A percentile compares a stretch with the other conserved stretches of the same genome.
Evolutionary conservation across 768 basidiomycete genomes (phyloP).

Genomic region (Calocybe gangraenosa): DNA sequence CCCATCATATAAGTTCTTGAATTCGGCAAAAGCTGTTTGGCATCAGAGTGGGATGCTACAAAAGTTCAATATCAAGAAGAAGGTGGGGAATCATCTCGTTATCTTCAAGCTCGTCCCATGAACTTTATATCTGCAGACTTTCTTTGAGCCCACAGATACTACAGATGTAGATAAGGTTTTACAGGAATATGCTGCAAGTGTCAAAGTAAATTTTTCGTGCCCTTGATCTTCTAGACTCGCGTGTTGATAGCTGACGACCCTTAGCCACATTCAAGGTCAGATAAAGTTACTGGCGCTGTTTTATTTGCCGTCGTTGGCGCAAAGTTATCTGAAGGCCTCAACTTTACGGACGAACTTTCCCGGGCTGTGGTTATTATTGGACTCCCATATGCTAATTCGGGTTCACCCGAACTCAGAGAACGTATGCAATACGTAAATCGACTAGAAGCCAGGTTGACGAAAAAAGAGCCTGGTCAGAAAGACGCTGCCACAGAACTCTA

Average conservation of each 20-base stretch:
- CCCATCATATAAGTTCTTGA: constrained; percentile 85
- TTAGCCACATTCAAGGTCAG: constrained; percentile 9
- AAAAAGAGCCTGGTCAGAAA: constrained; percentile 34
- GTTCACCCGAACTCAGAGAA: constrained; percentile 88
- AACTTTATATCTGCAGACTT: constrained; percentile 49
- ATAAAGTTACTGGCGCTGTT: constrained; percentile 60
- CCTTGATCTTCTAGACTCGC: no score
- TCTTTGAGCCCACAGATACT: constrained; percentile 79
- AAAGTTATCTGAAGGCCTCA: constrained; percentile 91
- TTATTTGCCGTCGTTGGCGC: constrained; percentile 95
- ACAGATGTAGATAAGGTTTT: constrained; percentile 71
- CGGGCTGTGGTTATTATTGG: constrained; percentile 86
- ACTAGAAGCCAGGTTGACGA: constrained; percentile 37
- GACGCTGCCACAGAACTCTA: constrained; percentile 82
- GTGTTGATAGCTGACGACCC: no score
- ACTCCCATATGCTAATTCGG: constrained; percentile 88
- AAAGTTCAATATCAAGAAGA: constrained; percentile 69
- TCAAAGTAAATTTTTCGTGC: no score
- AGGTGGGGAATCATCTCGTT: constrained; percentile 35
- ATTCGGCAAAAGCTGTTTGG: constrained; percentile 67
- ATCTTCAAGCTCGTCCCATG: neutral
- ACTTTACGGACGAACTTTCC: constrained; percentile 76
- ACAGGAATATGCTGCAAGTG: constrained; percentile 55
- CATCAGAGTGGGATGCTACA: constrained; percentile 51
- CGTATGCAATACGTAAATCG: constrained; percentile 84